A percentile compares a stretch with the other conserved stretches of the same genome.
Evolutionary conservation across 208 protist species (phyloP).

Genomic region (Wallacemonas sp.): DNA sequence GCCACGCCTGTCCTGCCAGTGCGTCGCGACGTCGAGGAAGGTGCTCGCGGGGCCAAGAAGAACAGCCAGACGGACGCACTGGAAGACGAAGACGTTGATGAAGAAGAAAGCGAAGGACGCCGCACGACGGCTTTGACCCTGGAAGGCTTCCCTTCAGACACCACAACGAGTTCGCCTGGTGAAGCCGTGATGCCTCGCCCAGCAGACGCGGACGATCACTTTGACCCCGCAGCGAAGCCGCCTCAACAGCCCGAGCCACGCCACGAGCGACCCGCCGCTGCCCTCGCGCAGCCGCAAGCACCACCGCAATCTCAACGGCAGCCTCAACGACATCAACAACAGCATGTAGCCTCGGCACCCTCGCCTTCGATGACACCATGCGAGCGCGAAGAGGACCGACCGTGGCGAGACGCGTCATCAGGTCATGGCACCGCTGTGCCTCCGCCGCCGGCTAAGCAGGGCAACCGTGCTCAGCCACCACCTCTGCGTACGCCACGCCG

Average conservation of each 20-base stretch:
- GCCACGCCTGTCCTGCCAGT: too few relatives aligned
- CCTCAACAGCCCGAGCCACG: neutral
- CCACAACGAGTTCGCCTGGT: neutral
- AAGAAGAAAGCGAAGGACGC: constrained; percentile 25
- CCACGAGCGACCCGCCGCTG: too few relatives aligned
- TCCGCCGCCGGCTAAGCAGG: neutral
- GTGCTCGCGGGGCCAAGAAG: too few relatives aligned
- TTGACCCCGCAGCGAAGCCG: constrained; percentile 5
- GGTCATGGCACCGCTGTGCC: neutral
- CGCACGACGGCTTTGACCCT: constrained; percentile 25
- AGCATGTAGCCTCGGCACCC: neutral
- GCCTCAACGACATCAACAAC: too few relatives aligned
- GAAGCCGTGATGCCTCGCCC: too few relatives aligned
- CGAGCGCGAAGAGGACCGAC: constrained; percentile 4
- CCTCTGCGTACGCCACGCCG: neutral
- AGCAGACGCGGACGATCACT: neutral
- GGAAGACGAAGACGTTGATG: neutral
- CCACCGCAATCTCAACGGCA: too few relatives aligned
- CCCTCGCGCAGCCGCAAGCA: too few relatives aligned
- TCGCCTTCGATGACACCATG: constrained; percentile 10
- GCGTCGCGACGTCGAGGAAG: too few relatives aligned
- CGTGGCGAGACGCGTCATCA: neutral
- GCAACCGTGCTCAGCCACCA: neutral
- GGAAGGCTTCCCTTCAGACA: neutral
- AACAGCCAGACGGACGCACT: too few relatives aligned